A percentile compares a stretch with the other conserved stretches of the same genome.
These are phyloP conservation scores for Skeletonema potamos DNA, from an alignment of 108 stramenopile genomes.

Conservation along the genomic window DNA sequence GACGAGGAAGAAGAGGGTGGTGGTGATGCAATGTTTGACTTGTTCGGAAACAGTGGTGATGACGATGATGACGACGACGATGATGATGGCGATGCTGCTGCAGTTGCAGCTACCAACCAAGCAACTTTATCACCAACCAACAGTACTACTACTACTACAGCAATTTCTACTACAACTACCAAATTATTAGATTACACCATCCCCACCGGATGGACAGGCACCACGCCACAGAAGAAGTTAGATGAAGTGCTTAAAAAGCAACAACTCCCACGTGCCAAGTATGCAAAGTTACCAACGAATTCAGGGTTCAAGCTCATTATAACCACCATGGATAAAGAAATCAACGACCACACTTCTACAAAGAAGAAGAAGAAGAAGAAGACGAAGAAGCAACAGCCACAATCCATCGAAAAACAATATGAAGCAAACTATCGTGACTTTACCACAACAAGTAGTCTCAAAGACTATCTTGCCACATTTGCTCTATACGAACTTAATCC, in stretches of 20 bases:
- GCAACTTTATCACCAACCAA: neutral
- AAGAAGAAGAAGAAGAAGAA: slow-evolving; percentile 23
- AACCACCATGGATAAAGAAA: neutral
- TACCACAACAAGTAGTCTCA: slow-evolving; percentile 23
- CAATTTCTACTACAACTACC: neutral
- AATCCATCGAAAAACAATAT: slow-evolving; percentile 4
- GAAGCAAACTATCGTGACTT: slow-evolving; percentile 13
- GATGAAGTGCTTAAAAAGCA: slow-evolving; percentile 59
- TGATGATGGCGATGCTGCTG: slow-evolving; percentile 25
- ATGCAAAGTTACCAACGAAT: slow-evolving; percentile 30
- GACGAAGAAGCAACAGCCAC: neutral
- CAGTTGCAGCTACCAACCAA: neutral
- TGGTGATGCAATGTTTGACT: neutral
- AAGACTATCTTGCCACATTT: slow-evolving; percentile 58
- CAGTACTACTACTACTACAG: neutral
- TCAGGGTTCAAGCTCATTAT: neutral
- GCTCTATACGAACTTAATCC: slow-evolving; percentile 67
- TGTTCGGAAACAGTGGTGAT: neutral
- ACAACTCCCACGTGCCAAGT: slow-evolving; percentile 56
- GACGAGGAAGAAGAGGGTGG: slow-evolving; percentile 1
- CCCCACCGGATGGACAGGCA: slow-evolving; percentile 76
- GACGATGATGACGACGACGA: slow-evolving; percentile 17
- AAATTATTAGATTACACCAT: slow-evolving; percentile 24
- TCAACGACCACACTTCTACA: slow-evolving; percentile 5
- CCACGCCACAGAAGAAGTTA: slow-evolving; percentile 60